These are phyloP conservation scores for Botrytis sinoallii DNA, from an alignment of 2,329 filamentous ascomycete species.

Conservation along the genomic window DNA sequence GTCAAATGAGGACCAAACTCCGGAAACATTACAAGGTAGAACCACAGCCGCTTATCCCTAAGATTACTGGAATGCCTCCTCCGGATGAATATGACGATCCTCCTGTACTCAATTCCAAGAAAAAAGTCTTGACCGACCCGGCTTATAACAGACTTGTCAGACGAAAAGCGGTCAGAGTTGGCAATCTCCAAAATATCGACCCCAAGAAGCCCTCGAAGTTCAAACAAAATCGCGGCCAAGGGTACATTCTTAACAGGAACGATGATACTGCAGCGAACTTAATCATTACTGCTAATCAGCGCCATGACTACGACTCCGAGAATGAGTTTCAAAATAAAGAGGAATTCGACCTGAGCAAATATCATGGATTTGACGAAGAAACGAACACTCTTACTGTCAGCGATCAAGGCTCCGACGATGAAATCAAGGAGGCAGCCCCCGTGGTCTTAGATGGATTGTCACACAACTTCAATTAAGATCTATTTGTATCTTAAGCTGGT, in stretches of 20 bases:
- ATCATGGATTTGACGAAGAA: background rate
- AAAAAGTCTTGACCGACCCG: background rate
- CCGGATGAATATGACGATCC: background rate
- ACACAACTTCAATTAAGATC: background rate
- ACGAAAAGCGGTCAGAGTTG: background rate
- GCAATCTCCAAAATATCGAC: background rate
- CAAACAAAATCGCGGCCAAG: background rate
- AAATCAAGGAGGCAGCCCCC: background rate
- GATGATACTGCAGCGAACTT: background rate
- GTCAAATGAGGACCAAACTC: constrained; percentile 50
- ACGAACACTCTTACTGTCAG: background rate
- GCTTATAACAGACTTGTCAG: constrained; percentile 20
- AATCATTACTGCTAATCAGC: background rate
- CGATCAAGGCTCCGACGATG: background rate
- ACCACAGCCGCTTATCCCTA: background rate
- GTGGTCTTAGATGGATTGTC: background rate
- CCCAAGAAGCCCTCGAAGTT: background rate
- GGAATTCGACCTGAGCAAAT: background rate
- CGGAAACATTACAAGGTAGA: constrained; percentile 27
- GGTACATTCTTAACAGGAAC: background rate
- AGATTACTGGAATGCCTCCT: background rate
- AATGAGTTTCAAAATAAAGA: constrained; percentile 8
- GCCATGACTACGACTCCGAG: background rate
- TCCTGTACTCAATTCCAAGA: background rate
- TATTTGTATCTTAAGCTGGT: background rate